These are phyloP conservation scores for Lactifluus subvellereus DNA, from an alignment of 768 basidiomycete species.

Conservation along the genomic window DNA sequence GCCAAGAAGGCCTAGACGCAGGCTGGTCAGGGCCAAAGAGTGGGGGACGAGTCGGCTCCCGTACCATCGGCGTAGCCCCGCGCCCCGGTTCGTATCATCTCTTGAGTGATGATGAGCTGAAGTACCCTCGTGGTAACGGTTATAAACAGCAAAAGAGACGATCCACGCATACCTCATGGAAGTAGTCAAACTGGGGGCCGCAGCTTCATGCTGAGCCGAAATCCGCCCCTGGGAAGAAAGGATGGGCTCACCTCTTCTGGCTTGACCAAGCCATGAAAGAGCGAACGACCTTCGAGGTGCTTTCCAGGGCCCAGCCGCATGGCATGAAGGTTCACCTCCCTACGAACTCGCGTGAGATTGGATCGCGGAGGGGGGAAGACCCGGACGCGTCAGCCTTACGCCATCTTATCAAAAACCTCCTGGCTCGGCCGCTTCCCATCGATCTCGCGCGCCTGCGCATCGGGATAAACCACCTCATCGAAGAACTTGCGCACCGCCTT, in stretches of 20 bases:
- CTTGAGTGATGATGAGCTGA: constrained; percentile 32
- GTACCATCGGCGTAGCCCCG: constrained; percentile 74
- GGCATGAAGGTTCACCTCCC: constrained; percentile 69
- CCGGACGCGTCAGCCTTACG: constrained; percentile 37
- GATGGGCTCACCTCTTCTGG: constrained; percentile 51
- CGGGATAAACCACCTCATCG: constrained; percentile 55
- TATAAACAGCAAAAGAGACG: background rate
- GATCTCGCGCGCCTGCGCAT: constrained; percentile 59
- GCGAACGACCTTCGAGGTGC: constrained; percentile 70
- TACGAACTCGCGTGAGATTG: constrained; percentile 28
- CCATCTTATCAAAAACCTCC: constrained; percentile 76
- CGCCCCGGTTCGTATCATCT: constrained; percentile 46
- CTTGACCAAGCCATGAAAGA: constrained; percentile 70
- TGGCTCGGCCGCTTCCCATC: constrained; percentile 85
- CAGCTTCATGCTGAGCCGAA: background rate
- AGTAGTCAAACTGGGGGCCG: constrained; percentile 65
- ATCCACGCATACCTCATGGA: constrained; percentile 56
- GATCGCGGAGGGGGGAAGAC: background rate
- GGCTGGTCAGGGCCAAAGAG: background rate
- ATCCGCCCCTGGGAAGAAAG: background rate
- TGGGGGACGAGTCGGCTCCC: constrained; percentile 33
- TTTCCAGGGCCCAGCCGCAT: constrained; percentile 95
- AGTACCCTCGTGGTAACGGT: background rate
- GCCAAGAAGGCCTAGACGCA: constrained; percentile 43
- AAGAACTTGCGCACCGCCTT: constrained; percentile 56